Evolutionary conservation across 257 asterid species (phyloP), one percentile per base, ranked within the genome.

Genomic region (Ehretia macrophylla): DNA sequence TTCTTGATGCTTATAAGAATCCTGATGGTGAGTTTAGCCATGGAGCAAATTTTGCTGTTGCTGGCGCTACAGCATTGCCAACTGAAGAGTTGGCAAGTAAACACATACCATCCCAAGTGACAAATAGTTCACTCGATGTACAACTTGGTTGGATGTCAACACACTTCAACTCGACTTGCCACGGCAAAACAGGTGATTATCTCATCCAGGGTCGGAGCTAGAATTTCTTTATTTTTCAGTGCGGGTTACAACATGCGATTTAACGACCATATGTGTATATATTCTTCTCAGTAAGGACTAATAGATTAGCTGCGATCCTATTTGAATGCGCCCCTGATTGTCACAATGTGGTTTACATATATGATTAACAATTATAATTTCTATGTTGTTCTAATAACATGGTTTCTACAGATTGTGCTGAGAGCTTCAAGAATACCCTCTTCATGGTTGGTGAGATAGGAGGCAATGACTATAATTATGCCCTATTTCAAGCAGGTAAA

Each of bases 81-180:
- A 0, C 51, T 0, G 45, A 63, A 20, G 16, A 17, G 3, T 63
- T 63, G 38, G 8, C 13, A 1, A 23, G 49, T 19, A 39, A 37
- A 16, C 11, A 53, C 14, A 51, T 50, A 14, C 8, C 35, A 12
- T 18, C 46, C 52, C 39, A 18, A 8, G 11, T 5, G 1, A 56
- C 70, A 17, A 18, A 20, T 5, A 66, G 55, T 66, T 58, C 65
- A 1, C 71, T 66, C 10, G 10, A 13, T 21, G 60, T 58, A 10
- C 71, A 66, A 14, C 42, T 66, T 53, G 65, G 51, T 8, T 66
- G 65, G 71, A 66, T 66, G 71, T 44, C 60, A 19, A 48, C 51
- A 11, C 50, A 20, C 16, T 66, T 66, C 53, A 39, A 51, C 37
- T 50, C 71, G 9, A 23, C 27, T 10, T 66, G 70, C n/a, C 52